Evolutionary conservation across 495 filamentous ascomycete species (phyloP).

Genomic region (Podospora australis): DNA sequence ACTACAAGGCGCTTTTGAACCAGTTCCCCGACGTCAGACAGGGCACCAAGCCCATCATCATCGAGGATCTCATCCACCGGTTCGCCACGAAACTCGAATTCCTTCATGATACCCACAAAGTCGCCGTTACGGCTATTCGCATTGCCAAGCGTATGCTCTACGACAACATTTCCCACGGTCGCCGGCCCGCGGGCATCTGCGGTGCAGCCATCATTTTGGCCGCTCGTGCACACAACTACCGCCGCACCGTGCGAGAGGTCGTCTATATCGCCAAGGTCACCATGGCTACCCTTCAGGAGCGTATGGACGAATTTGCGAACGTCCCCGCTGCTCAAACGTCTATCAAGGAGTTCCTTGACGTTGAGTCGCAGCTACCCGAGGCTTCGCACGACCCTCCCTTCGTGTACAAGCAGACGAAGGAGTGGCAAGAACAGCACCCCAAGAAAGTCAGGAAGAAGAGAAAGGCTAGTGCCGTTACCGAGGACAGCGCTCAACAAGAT

Average conservation of each 20-base stretch:
- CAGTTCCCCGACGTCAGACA: constrained; percentile 51
- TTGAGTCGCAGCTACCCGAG: constrained; percentile 38
- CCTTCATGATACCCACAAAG: constrained; percentile 62
- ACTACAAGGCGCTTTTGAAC: constrained; percentile 69
- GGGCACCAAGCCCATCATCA: constrained; percentile 53
- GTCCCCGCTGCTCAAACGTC: constrained; percentile 74
- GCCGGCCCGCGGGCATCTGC: constrained; percentile 87
- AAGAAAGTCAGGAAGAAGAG: constrained; percentile 40
- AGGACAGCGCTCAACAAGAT: constrained; percentile 17
- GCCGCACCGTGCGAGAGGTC: constrained; percentile 82
- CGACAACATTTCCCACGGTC: constrained; percentile 93
- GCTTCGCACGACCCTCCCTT: constrained; percentile 70
- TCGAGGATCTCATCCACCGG: constrained; percentile 81
- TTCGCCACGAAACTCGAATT: constrained; percentile 90
- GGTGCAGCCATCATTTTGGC: constrained; percentile 92
- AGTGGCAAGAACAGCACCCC: constrained; percentile 44
- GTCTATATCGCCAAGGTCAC: constrained; percentile 95
- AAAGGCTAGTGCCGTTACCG: constrained; percentile 22
- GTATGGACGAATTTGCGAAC: constrained; percentile 80
- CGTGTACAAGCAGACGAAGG: constrained; percentile 57
- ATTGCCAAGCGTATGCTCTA: constrained; percentile 87
- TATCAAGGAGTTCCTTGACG: constrained; percentile 77
- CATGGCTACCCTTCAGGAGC: constrained; percentile 80
- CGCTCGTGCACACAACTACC: constrained; percentile 94
- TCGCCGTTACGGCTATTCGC: constrained; percentile 76